Evolutionary conservation across 83 land plant genomes (phyloP).

Genomic region (Isoetes engelmannii): DNA sequence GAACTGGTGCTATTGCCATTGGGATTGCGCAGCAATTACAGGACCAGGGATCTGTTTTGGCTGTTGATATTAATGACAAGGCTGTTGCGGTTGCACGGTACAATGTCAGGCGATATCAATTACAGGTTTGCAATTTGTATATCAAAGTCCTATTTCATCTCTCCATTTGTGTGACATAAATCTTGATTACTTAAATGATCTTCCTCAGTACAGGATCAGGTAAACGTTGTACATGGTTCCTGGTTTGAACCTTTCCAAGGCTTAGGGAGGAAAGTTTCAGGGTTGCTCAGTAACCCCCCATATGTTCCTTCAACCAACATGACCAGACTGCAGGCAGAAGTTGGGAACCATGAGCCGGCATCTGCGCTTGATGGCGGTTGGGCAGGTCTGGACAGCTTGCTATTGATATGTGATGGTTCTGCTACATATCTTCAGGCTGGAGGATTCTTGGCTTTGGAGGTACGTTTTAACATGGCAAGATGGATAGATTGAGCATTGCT

Average conservation of each 20-base stretch:
- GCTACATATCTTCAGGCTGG: constrained; percentile 53
- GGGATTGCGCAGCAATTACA: constrained; percentile 59
- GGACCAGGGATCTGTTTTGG: constrained; percentile 54
- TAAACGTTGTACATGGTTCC: constrained; percentile 71
- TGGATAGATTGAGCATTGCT: not conserved
- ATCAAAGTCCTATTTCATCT: not conserved
- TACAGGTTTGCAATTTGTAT: constrained; percentile 54
- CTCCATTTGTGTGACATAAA: not conserved
- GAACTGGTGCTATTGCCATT: constrained; percentile 91
- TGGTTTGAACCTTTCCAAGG: constrained; percentile 79
- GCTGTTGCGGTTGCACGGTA: constrained; percentile 66
- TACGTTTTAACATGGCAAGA: constrained; percentile 13
- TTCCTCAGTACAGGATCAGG: constrained; percentile 41
- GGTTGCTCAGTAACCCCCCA: constrained; percentile 90
- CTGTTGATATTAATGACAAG: constrained; percentile 64
- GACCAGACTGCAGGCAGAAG: constrained; percentile 76
- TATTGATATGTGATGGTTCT: constrained; percentile 55
- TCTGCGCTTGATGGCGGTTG: constrained; percentile 86
- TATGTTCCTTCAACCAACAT: constrained; percentile 72
- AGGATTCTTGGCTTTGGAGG: constrained; percentile 88
- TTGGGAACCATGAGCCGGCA: constrained; percentile 81
- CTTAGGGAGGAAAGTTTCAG: constrained; percentile 53
- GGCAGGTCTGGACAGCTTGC: constrained; percentile 58
- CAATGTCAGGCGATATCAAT: constrained; percentile 69
- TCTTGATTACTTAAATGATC: not conserved